Evolutionary conservation across 2,329 filamentous ascomycete species (phyloP).

Genomic region (Aspergillus persii): DNA sequence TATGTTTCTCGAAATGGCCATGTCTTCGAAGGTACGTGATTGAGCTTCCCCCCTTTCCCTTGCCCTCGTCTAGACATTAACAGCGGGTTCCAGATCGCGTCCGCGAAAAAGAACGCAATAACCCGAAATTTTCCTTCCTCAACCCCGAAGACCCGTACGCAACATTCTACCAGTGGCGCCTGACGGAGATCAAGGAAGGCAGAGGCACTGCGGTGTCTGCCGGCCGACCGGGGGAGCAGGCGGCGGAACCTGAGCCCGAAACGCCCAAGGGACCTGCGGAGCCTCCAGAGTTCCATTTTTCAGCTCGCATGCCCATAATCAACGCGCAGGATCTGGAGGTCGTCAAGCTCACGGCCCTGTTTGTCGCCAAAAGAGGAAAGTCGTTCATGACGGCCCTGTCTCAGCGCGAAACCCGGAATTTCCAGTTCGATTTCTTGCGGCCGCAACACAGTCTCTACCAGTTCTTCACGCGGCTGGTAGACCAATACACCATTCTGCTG

Average conservation of each 20-base stretch:
- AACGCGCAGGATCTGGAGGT: conserved; percentile 85
- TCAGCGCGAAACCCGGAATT: conserved; percentile 85
- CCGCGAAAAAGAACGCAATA: conserved; percentile 76
- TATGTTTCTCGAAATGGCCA: conserved; percentile 71
- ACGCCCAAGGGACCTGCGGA: conserved; percentile 80
- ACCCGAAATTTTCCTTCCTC: conserved; percentile 91
- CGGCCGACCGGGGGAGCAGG: conserved; percentile 66
- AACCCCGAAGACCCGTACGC: conserved; percentile 78
- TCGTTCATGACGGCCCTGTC: conserved; percentile 87
- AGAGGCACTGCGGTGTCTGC: conserved; percentile 76
- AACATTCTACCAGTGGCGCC: conserved; percentile 85
- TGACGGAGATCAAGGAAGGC: conserved; percentile 80
- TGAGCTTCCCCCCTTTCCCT: not conserved
- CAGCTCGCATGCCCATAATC: conserved; percentile 94
- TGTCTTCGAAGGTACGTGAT: conserved; percentile 61
- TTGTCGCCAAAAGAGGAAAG: conserved; percentile 88
- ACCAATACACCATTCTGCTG: conserved; percentile 85
- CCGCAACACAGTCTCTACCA: conserved; percentile 95
- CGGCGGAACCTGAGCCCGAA: conserved; percentile 52
- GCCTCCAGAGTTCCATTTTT: conserved; percentile 87
- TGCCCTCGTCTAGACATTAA: not conserved
- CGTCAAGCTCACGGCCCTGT: conserved; percentile 75
- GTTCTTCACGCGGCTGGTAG: conserved; percentile 87
- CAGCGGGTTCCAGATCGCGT: conserved; percentile 62
- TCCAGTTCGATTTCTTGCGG: conserved; percentile 92